A percentile compares a stretch with the other conserved stretches of the same genome.
These are phyloP conservation scores for Phytopythium chamaehyphon DNA, from an alignment of 352 stramenopile genomes.

Conservation along the genomic window DNA sequence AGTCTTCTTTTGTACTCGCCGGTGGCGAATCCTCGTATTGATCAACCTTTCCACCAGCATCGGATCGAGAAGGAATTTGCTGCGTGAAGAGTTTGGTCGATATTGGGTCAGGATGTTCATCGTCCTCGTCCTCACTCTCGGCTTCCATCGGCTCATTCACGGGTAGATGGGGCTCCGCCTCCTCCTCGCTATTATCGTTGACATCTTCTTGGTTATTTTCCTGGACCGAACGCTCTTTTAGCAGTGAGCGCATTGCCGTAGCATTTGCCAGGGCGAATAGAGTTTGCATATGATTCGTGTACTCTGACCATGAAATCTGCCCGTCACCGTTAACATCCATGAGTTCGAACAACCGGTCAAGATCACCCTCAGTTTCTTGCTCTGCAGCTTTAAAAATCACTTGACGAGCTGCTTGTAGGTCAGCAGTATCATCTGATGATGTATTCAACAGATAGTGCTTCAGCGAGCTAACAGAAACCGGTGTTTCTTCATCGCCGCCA, in stretches of 20 bases:
- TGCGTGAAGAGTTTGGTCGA: background rate
- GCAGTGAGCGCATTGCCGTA: conserved; percentile 7
- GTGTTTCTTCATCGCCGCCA: conserved; percentile 26
- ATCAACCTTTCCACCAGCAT: background rate
- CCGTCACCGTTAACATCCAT: conserved; percentile 55
- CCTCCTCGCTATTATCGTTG: background rate
- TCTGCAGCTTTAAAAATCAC: conserved; percentile 36
- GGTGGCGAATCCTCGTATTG: background rate
- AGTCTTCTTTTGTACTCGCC: background rate
- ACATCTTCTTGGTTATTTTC: background rate
- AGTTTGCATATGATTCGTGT: conserved; percentile 44
- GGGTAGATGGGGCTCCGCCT: too few species aligned
- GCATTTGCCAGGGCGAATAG: conserved; percentile 35
- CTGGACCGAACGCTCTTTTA: background rate
- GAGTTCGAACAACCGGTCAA: conserved; percentile 34
- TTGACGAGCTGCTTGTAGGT: conserved; percentile 6
- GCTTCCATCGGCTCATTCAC: too few species aligned
- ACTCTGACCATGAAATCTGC: conserved; percentile 51
- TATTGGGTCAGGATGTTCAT: background rate
- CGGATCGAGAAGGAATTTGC: background rate
- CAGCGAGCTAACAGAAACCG: conserved; percentile 25
- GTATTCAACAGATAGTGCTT: conserved; percentile 16
- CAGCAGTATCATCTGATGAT: background rate
- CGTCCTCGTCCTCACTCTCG: background rate
- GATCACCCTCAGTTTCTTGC: conserved; percentile 28